These are phyloP conservation scores for Kuraishia ogatae DNA, from an alignment of 805 yeast genomes.

Conservation along the genomic window DNA sequence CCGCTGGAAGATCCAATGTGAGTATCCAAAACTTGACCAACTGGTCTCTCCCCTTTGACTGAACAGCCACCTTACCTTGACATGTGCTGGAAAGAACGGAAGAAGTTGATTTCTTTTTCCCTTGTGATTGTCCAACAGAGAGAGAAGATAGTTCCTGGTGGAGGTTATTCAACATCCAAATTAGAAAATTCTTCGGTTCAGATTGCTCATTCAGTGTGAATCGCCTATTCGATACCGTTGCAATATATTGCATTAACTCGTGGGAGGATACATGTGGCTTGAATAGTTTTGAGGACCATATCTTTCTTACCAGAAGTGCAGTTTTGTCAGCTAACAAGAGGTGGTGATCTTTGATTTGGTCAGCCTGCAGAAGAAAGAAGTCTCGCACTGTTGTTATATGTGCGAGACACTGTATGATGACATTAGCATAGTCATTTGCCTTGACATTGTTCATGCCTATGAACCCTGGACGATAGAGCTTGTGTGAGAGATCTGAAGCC, in stretches of 20 bases:
- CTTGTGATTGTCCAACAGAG: background rate
- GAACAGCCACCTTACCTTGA: slow-evolving; percentile 13
- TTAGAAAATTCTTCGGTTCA: slow-evolving; percentile 49
- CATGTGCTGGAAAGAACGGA: slow-evolving; percentile 44
- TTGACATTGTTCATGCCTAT: slow-evolving; percentile 53
- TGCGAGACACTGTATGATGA: slow-evolving; percentile 42
- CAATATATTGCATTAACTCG: slow-evolving; percentile 46
- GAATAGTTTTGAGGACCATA: slow-evolving; percentile 58
- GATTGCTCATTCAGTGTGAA: slow-evolving; percentile 28
- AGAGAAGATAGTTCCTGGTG: slow-evolving; percentile 16
- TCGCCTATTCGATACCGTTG: slow-evolving; percentile 31
- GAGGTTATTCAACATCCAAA: slow-evolving; percentile 51
- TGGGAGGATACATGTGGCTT: slow-evolving; percentile 60
- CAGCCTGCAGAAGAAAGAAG: slow-evolving; percentile 23
- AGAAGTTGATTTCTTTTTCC: slow-evolving; percentile 16
- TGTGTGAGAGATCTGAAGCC: slow-evolving; percentile 34
- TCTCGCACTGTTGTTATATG: slow-evolving; percentile 47
- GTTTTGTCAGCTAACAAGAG: slow-evolving; percentile 35
- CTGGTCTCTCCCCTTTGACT: slow-evolving; percentile 16
- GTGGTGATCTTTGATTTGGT: slow-evolving; percentile 9
- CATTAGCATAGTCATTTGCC: slow-evolving; percentile 47
- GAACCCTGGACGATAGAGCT: slow-evolving; percentile 50
- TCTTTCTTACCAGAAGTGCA: slow-evolving; percentile 39
- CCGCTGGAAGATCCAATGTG: slow-evolving; percentile 50
- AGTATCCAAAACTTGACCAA: slow-evolving; percentile 40